Percentiles rank a stretch among this genome's conserved stretches.
These are phyloP conservation scores for Phytophthora cactorum DNA, from an alignment of 352 stramenopile species.

Conservation along the genomic window DNA sequence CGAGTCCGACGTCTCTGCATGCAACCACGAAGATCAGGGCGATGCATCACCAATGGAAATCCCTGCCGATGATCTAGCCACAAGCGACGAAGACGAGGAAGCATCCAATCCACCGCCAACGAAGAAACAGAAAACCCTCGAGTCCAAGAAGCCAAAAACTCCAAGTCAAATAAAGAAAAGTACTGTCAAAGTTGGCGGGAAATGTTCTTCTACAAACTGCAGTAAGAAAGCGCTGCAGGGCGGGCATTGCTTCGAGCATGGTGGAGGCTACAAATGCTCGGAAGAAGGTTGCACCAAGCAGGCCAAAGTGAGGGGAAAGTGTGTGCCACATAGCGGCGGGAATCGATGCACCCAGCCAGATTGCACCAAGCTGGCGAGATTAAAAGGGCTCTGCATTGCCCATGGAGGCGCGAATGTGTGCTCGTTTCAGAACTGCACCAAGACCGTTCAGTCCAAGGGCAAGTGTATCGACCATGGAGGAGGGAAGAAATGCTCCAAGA, in stretches of 20 bases:
- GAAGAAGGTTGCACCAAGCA: constrained; percentile 34
- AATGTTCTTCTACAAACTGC: constrained; percentile 11
- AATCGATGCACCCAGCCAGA: constrained; percentile 25
- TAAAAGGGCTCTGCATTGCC: constrained; percentile 61
- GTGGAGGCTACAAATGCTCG: constrained; percentile 41
- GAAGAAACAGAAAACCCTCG: constrained; percentile 3
- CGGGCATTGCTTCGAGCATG: constrained; percentile 34
- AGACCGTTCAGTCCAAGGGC: constrained; percentile 57
- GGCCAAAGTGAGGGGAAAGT: constrained; percentile 37
- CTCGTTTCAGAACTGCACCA: constrained; percentile 47
- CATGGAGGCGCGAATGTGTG: constrained; percentile 78
- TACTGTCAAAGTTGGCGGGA: not conserved
- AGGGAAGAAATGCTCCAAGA: constrained; percentile 66
- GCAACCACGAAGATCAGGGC: not conserved
- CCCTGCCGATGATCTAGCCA: not conserved
- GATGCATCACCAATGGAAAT: not conserved
- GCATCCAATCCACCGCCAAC: not conserved
- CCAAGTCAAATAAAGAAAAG: not conserved
- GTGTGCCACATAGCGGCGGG: constrained; percentile 33
- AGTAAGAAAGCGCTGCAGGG: constrained; percentile 20
- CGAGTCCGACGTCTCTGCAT: not conserved
- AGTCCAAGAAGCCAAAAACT: constrained; percentile 7
- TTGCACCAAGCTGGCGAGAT: constrained; percentile 30
- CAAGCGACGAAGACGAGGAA: constrained; percentile 7
- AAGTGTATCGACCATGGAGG: constrained; percentile 70